Base-by-base conservation (phyloP, 495 filamentous ascomycete genomes). In the Hypoxylon fragiforme region DNA sequence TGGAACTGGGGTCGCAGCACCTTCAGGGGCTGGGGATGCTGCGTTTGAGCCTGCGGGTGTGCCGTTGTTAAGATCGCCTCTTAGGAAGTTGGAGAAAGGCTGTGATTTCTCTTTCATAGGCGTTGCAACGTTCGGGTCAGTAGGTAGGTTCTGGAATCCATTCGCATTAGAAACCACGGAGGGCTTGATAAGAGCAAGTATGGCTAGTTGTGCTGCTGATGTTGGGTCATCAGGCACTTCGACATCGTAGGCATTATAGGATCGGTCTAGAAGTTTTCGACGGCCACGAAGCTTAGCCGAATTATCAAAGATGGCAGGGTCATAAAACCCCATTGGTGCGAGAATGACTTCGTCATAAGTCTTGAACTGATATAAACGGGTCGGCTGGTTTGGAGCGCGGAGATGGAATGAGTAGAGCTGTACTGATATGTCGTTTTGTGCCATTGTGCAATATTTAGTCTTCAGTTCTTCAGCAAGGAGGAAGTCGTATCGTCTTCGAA, bases 381-480 rank as follows among this genome's bases (percentile, higher is more conserved):
- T 97, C 46, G 92, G 87, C 69, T 94, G 86, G 15, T 89, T 91
- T 0, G 89, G 84, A 2, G 90, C 88, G 15, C 94, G 85, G 9
- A 98, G 79, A 66, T 96, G 89, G 66, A 97, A 97, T 59, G 94
- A 85, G 69, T 78, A 87, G 14, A 85, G 76, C 66, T 92, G 86
- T 1, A 92, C 88, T 26, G 83, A 86, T 39, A 97, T 85, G 47
- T 90, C 87, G 8, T 81, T 82, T 68, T 95, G 91, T 12, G 86
- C 85, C 79, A 97, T 83, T 0, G 90, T 94, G 65, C 89, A 92
- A 62, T 87, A 83, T 55, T 89, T 95, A 62, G 83, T 87, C 71
- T 98, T 98, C 36, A 97, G 74, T 73, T 98, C 95, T 67, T 98
- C 94, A 0, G 92, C 94, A 9, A 97, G 74, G 31, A 98, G 70